Percentiles rank a stretch among this genome's conserved stretches.
These are phyloP conservation scores for Nyssa sinensis DNA, from an alignment of 148 eudicot genomes.

Conservation along the genomic window DNA sequence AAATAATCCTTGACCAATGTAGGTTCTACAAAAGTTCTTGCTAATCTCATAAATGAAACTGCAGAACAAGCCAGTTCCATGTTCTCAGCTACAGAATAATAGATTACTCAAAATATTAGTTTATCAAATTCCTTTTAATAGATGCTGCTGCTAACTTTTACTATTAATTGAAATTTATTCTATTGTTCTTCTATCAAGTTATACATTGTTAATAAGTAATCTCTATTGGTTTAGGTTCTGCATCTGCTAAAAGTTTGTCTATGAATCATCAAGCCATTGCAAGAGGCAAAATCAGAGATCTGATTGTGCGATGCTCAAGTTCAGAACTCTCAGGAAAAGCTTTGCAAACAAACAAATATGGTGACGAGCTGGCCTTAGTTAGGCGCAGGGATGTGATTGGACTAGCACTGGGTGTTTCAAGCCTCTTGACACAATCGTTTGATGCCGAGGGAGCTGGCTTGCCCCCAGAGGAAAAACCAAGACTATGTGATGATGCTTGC, in stretches of 20 bases:
- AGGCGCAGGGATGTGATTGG: conserved; percentile 58
- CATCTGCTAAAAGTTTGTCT: conserved; percentile 28
- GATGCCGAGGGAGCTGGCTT: conserved; percentile 73
- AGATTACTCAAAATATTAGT: neutral
- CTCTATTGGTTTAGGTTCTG: conserved; percentile 30
- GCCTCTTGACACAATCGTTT: conserved; percentile 27
- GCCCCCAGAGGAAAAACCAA: conserved; percentile 85
- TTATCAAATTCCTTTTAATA: neutral
- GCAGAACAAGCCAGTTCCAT: neutral
- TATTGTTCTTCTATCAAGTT: neutral
- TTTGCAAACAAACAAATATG: conserved; percentile 11
- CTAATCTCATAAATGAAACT: neutral
- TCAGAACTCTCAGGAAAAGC: conserved; percentile 24
- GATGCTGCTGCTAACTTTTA: neutral
- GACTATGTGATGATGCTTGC: conserved; percentile 73
- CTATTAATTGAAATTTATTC: neutral
- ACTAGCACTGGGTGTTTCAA: conserved; percentile 49
- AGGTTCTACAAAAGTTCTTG: neutral
- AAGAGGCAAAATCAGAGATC: conserved; percentile 21
- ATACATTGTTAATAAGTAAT: neutral
- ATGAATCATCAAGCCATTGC: conserved; percentile 16
- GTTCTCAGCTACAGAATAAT: too few species aligned
- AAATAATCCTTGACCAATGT: neutral
- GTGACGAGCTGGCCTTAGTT: conserved; percentile 18
- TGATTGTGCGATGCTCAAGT: conserved; percentile 30